Base-by-base conservation (phyloP, 306 rosid genomes). In the Senna siamea region DNA sequence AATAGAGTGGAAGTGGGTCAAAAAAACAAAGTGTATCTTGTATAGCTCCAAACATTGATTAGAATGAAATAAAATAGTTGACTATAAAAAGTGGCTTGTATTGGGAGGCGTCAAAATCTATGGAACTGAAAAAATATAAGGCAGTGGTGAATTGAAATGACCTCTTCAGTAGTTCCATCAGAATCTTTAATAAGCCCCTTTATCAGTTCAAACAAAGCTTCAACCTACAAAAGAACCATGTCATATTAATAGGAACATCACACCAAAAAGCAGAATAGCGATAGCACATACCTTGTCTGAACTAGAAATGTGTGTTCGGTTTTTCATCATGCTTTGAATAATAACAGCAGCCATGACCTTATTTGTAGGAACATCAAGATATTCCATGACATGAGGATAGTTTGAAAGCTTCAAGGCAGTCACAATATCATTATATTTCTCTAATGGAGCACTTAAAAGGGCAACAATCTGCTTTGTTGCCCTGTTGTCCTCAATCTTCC, bases 321-420 rank as follows among this genome's bases (percentile, higher is more conserved):
- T 95, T 83, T 92, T 95, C 93, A 90, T 87, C 71, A 95, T 87
- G 92, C 99, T 95, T 82, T 92, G 97, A 81, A 95, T 91, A 71
- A 95, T 95, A 74, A 95, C 99, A 48, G 93, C 69, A 66, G 99
- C 96, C 99, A 95, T 95, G 89, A 95, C 89, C 89, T 90, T 95
- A 57, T 84, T 90, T 2, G 98, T 95, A 80, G 79, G 96, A 79
- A 76, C 74, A 76, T 95, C 99, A 74, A 95, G 98, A 80, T 79
- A 92, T 74, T 90, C 99, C 90, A 95, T 80, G 60, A 95, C 92
- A 69, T 82, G 93, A 47, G 99, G 96, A 86, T 95, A 95, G 70
- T 95, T 95, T 69, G 98, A 84, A 75, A 95, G 96, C 90, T 88
- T 92, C 84, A 95, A 81, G 70, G 96, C 91, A 74, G 96, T 95